Base-by-base conservation (phyloP, 768 basidiomycete species). In the Neoboletus brunneissimus region DNA sequence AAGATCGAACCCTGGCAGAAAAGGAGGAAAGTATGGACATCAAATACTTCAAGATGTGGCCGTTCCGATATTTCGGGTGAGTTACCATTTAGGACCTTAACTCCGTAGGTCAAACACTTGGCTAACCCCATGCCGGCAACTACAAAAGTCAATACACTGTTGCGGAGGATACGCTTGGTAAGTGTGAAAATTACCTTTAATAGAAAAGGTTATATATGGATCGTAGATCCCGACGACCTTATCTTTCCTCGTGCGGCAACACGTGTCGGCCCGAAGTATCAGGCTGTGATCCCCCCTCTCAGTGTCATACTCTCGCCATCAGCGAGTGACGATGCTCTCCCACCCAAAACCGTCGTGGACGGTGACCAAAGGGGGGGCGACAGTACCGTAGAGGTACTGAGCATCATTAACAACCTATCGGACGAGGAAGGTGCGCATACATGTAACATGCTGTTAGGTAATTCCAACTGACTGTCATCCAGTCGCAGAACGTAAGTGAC, bases 61-160 rank as follows among this genome's bases (percentile, higher is more conserved):
- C 87, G 4, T 97, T 95, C 75, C 81, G 97, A 54, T 99, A 99
- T 75, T 98, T 98, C 72, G 94, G 94, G 94, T 94, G 71, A 73
- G 89, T 73, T 22, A 4, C 29, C 18, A 37, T 54, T 41, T 40
- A 9, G 34, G 34, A 23, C 38, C 15, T 41, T 27, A 27, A 44
- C 50, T 23, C 38, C 53, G 40, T 20, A 23, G 51, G 31, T 41
- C 44, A 38, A 57, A 25, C 32, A 7, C 23, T 31, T 44, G 58
- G 38, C 58, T 65, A 40, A 69, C 31, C 32, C 16, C 50, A 42
- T 55, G 48, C 57, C 46, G 60, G 54, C 44, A 51, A 57, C 31
- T 12, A 22, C 51, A 50, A 51, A 70, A 96, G 94, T 27, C 83
- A 88, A 75, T 88, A 94, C 73, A 97, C 93, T 5, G 82, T 91